Base-by-base conservation (phyloP, 768 basidiomycete species). In the Mycena rebaudengoi region DNA sequence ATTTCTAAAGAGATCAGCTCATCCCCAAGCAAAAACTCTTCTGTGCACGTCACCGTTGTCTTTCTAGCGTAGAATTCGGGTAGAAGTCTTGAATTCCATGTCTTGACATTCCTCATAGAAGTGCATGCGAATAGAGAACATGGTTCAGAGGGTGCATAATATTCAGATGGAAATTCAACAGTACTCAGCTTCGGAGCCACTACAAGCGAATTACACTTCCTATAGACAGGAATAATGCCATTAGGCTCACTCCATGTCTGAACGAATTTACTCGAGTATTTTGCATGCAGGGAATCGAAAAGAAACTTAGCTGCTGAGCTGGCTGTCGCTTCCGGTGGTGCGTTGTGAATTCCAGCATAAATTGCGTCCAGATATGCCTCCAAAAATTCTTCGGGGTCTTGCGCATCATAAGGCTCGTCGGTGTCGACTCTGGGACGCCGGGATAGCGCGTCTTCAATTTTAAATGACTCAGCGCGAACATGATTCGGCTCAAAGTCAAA, bases 401-500 rank as follows among this genome's bases (percentile, higher is more conserved):
- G 65, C 1, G 69, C 68, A 11, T 70, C 68, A 2, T 67, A 60
- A 26, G 74, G 67, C 0, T 20, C 14, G 18, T 56, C 54, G 2
- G 68, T 56, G 0, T 25, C 26, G 2, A 62, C 16, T 16, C 14
- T 16, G 7, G 28, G 44, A 33, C 74, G 5, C 55, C 73, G 2
- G 1, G 81, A 83, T 4, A 83, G 51, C 0, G 69, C 78, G 62
- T 82, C 82, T 30, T 58, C 56, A 6, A 48, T 29, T 37, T 58
- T 45, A 37, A 58, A 58, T 2, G 56, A 46, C 16, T 71, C 62
- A 0, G 74, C 77, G 0, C 78, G 78, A 0, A 82, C 72, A 54
- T 82, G 79, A 4, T 70, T 44, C 1, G 81, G 60, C 14, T 68
- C 66, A 49, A 82, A 82, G 39, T 79, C 65, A 56, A 81, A 82